Percentiles rank a stretch among this genome's conserved stretches.
phyloP scores from a whole-genome alignment of 2,329 filamentous ascomycete species.

The Exophiala aquamarina region DNA sequence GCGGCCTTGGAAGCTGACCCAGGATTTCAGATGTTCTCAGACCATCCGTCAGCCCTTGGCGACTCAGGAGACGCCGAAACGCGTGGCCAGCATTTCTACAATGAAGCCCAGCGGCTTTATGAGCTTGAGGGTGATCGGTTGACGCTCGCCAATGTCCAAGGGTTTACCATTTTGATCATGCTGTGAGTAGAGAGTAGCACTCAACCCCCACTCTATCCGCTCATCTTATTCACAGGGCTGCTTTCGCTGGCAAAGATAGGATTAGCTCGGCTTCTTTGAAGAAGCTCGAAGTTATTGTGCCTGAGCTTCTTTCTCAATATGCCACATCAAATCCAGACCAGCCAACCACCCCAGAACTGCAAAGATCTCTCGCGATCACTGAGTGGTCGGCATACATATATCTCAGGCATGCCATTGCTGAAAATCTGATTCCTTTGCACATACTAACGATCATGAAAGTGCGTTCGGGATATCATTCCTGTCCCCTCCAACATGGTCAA shows the following conservation, averaged over 20 bases:
- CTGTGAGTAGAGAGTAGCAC: conserved; percentile 16
- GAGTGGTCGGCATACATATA: conserved; percentile 18
- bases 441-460: conserved; percentile 1
- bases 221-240: conserved; percentile 1
- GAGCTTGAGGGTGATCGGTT: conserved; percentile 35
- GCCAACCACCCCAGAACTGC: conserved; percentile 4
- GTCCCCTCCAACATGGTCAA: not conserved
- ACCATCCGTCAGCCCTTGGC: conserved; percentile 34
- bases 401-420: conserved; percentile 5
- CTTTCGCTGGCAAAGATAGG: conserved; percentile 16
- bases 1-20: too few relatives aligned
- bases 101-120: conserved; percentile 38
- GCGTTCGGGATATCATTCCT: conserved; percentile 10
- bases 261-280: conserved; percentile 14
- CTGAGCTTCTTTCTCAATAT: conserved; percentile 9
- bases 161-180: conserved; percentile 34
- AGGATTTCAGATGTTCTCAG: conserved; percentile 35
- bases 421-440: not conserved
- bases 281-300: conserved; percentile 17
- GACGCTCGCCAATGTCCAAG: conserved; percentile 38
- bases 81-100: conserved; percentile 35
- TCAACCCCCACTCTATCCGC: not conserved
- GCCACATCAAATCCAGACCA: not conserved
- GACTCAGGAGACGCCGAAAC: conserved; percentile 31
- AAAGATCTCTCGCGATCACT: conserved; percentile 12